Percentiles rank a stretch among this genome's conserved stretches.
Evolutionary conservation across 345 rosid species (phyloP).

Genomic region (Lagerstroemia speciosa): DNA sequence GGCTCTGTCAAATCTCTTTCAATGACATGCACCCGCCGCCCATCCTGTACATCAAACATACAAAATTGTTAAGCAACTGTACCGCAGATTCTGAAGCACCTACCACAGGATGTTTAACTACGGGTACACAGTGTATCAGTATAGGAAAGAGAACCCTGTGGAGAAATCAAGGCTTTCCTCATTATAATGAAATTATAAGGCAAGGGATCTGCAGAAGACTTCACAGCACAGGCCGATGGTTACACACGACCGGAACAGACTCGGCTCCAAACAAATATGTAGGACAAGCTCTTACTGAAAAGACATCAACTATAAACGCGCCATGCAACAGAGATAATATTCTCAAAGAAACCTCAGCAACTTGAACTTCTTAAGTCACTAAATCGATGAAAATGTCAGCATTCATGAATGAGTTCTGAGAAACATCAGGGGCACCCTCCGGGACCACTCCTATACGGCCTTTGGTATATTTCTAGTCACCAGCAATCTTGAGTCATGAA

Average conservation of each 20-base stretch:
- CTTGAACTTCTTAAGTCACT: conserved; percentile 1
- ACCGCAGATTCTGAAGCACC: neutral
- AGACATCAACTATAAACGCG: neutral
- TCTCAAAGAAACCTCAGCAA: neutral
- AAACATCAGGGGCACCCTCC: neutral
- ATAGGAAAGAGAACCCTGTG: neutral
- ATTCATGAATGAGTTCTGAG: neutral
- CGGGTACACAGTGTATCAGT: neutral
- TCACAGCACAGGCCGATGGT: neutral
- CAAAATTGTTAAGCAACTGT: neutral
- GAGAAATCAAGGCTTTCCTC: neutral
- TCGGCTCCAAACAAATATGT: neutral
- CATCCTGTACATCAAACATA: conserved; percentile 38
- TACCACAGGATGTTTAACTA: neutral
- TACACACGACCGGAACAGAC: neutral
- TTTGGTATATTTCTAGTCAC: neutral
- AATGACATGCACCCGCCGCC: conserved; percentile 55
- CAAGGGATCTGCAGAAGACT: neutral
- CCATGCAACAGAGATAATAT: neutral
- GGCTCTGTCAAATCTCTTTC: conserved; percentile 68
- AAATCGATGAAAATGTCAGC: neutral
- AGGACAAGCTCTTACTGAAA: neutral
- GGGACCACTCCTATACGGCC: neutral
- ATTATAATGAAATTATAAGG: too few species aligned
- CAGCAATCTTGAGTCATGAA: neutral